These are phyloP conservation scores for Gypsophila paniculata DNA, from an alignment of 179 eudicot genomes.

Conservation along the genomic window DNA sequence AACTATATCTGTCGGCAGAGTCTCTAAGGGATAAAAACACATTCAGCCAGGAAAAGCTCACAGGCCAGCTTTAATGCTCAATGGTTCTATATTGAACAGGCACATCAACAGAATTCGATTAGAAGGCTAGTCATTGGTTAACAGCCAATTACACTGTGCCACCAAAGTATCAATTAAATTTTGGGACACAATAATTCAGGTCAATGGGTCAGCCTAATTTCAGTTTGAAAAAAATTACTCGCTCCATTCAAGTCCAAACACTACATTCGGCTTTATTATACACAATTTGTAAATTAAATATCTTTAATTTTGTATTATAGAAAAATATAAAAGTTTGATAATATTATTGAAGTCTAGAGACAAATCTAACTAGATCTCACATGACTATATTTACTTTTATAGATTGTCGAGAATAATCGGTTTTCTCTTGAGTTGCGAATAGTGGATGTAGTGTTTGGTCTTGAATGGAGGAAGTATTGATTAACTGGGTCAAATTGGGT, in stretches of 20 bases:
- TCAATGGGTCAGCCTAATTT: neutral
- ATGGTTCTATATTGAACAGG: neutral
- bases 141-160: neutral
- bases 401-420: no score
- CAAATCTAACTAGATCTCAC: no score
- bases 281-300: no score
- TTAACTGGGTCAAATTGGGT: neutral
- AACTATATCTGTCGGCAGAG: neutral
- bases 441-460: no score
- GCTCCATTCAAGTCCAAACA: no score
- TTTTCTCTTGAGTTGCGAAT: no score
- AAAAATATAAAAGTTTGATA: no score
- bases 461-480: no score
- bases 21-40: neutral
- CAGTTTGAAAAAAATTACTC: neutral
- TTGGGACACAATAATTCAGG: neutral
- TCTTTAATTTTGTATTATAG: no score
- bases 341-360: no score
- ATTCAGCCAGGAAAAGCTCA: conserved; percentile 2
- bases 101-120: neutral
- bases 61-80: neutral
- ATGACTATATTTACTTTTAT: no score
- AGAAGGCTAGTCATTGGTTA: neutral
- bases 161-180: neutral
- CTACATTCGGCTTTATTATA: no score